Evolutionary conservation across 345 rosid species (phyloP).

Genomic region (Ricinus communis): DNA sequence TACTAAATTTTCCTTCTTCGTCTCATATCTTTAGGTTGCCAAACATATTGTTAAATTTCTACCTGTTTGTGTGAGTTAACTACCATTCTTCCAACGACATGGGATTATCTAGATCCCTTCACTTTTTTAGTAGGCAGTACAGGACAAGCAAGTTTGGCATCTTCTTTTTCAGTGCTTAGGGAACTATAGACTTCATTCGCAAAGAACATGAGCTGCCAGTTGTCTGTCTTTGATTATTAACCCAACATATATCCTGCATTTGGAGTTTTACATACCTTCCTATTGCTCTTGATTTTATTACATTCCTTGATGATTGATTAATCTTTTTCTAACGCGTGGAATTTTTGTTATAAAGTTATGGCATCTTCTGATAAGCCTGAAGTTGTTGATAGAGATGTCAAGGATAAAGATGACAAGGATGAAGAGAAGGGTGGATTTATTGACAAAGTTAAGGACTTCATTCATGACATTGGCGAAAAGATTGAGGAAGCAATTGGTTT

Average conservation of each 20-base stretch:
- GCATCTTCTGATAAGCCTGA: slow-evolving; percentile 69
- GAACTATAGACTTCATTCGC: too few species aligned
- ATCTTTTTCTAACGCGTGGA: background rate
- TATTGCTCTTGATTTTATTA: background rate
- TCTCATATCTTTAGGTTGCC: too few species aligned
- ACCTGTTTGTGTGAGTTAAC: too few species aligned
- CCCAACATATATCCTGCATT: background rate
- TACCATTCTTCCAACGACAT: too few species aligned
- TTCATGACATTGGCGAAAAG: slow-evolving; percentile 92
- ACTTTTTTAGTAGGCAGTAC: too few species aligned
- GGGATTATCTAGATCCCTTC: too few species aligned
- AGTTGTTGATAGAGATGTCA: slow-evolving; percentile 47
- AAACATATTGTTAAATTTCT: too few species aligned
- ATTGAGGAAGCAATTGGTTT: slow-evolving; percentile 84
- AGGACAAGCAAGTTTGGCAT: too few species aligned
- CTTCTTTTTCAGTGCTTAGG: too few species aligned
- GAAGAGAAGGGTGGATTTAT: slow-evolving; percentile 80
- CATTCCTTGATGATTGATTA: background rate
- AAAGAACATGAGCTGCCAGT: too few species aligned
- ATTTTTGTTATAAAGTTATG: slow-evolving; percentile 42
- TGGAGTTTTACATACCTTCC: background rate
- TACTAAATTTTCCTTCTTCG: too few species aligned
- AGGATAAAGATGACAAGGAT: slow-evolving; percentile 54
- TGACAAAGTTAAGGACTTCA: slow-evolving; percentile 87
- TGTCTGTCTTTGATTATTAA: background rate